Base-by-base conservation (phyloP, 2,329 filamentous ascomycete species). In the Alternaria triticina region DNA sequence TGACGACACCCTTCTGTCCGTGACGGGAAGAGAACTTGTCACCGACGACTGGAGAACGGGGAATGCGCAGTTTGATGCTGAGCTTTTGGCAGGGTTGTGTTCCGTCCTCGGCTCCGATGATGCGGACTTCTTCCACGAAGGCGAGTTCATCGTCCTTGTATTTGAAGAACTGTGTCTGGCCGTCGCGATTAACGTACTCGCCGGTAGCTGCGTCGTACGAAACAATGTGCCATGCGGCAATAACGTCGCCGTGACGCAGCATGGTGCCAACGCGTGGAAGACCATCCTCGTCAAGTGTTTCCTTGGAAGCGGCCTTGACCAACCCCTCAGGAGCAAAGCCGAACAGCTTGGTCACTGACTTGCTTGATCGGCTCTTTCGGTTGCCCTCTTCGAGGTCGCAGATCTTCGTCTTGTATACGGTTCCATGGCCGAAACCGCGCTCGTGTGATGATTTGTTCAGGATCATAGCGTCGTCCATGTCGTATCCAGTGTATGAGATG, bases 401-500 rank as follows among this genome's bases (percentile, higher is more conserved):
- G 76, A 96, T 92, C 83, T 98, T 97, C 9, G 94, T 97, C 84
- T 99, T 99, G 86, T 97, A 99, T 73, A 99, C 94, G 6, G 94
- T 96, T 59, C 96, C 96, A 75, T 98, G 90, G 40, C 94, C 95
- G 75, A 99, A 98, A 13, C 96, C 96, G 71, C 96, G 90, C 81
- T 99, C 96, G 80, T 97, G 93, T 3, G 95, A 90, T 20, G 94
- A 97, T 80, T 98, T 98, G 85, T 98, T 98, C 78, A 99, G 86
- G 77, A 99, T 98, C 95, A 98, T 98, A 78, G 96, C 96, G 83
- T 99, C 96, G 86, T 99, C 96, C 96, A 99, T 99, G 86, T 99
- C 96, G 82, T 98, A 99, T 55, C 95, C 96, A 2, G 95, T 98
- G 81, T 99, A 99, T 0, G 95, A 97, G 68, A 99, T 97, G 79